Evolutionary conservation across 305 asterid species (phyloP).

Genomic region (Fraxinus velutina): DNA sequence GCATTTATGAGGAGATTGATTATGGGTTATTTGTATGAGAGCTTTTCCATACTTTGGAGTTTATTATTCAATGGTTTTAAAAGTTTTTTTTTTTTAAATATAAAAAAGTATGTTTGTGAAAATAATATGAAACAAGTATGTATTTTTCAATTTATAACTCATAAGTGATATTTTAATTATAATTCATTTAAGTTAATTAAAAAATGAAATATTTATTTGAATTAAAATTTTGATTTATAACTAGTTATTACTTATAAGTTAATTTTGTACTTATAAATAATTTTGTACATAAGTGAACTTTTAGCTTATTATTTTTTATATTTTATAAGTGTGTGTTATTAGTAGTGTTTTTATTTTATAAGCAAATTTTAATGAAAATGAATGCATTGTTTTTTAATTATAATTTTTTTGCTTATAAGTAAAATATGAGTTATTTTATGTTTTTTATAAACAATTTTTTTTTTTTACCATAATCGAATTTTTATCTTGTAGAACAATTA

Average conservation of each 20-base stretch:
- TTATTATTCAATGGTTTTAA: background rate
- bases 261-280: no score
- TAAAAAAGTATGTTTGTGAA: background rate
- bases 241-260: no score
- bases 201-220: background rate
- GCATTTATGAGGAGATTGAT: background rate
- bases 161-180: background rate
- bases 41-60: background rate
- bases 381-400: no score
- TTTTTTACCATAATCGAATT: background rate
- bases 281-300: background rate
- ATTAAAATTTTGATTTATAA: background rate
- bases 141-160: background rate
- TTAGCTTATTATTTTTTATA: background rate
- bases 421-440: background rate
- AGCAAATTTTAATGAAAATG: background rate
- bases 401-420: background rate
- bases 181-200: background rate
- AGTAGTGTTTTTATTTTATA: background rate
- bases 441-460: background rate
- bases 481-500: background rate
- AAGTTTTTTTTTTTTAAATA: no score
- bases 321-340: background rate
- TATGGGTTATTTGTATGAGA: background rate
- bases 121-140: no score